A percentile compares a stretch with the other conserved stretches of the same genome.
These are phyloP conservation scores for Penicillium waksmanii DNA, from an alignment of 495 filamentous ascomycete genomes.

Conservation along the genomic window DNA sequence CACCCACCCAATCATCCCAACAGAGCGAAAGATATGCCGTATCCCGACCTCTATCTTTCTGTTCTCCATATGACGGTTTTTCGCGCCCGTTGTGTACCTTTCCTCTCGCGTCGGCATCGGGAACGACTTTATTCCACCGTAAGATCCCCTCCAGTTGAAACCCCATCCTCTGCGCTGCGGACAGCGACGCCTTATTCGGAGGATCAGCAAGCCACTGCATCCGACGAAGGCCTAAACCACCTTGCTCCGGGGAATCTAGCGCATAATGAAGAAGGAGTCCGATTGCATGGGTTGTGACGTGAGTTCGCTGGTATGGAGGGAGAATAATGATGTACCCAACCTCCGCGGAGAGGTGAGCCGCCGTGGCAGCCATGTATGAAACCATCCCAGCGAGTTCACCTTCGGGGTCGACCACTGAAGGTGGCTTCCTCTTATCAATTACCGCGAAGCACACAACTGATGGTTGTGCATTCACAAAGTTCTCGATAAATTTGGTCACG, in stretches of 20 bases:
- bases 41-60: constrained; percentile 5
- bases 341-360: constrained; percentile 19
- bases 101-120: constrained; percentile 6
- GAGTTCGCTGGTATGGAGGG: constrained; percentile 27
- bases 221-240: constrained; percentile 22
- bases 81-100: constrained; percentile 6
- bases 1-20: constrained; percentile 9
- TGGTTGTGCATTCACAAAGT: constrained; percentile 25
- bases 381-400: constrained; percentile 29
- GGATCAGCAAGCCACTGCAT: constrained; percentile 19
- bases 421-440: constrained; percentile 23
- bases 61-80: constrained; percentile 1
- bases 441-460: constrained; percentile 26
- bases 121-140: constrained; percentile 3
- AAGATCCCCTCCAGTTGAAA: constrained; percentile 15
- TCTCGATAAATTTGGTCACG: constrained; percentile 14
- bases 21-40: constrained; percentile 7
- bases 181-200: constrained; percentile 16
- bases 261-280: constrained; percentile 22
- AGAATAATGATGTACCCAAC: constrained; percentile 29
- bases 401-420: constrained; percentile 23
- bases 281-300: constrained; percentile 25
- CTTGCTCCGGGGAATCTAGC: constrained; percentile 12
- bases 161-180: constrained; percentile 15
- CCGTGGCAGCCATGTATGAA: constrained; percentile 22